Conservation (phyloP, 768 basidiomycete species). For the Russula dissimulans region DNA sequence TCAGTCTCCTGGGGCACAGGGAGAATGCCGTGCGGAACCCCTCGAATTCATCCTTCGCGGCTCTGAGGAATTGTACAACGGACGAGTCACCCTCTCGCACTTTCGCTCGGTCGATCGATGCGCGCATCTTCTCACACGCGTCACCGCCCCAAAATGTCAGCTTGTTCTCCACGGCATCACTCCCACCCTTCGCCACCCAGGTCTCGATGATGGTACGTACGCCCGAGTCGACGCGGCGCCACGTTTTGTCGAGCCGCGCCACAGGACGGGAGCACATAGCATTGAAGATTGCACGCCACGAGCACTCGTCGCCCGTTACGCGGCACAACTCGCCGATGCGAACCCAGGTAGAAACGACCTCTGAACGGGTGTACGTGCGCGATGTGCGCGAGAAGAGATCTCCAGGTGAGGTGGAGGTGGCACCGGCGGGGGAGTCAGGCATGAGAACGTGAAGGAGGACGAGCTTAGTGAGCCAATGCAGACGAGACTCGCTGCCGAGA, state of each 20-base stretch:
- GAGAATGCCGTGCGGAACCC: slow-evolving; percentile 18
- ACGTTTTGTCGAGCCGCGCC: slow-evolving; percentile 68
- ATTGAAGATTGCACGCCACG: slow-evolving; percentile 65
- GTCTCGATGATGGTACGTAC: slow-evolving; percentile 51
- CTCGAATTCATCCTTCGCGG: slow-evolving; percentile 27
- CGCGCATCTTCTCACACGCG: slow-evolving; percentile 22
- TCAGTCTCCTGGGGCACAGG: slow-evolving; percentile 13
- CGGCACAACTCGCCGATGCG: slow-evolving; percentile 66
- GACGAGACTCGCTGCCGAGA: slow-evolving; percentile 64
- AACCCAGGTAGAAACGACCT: slow-evolving; percentile 65
- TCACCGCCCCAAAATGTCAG: slow-evolving; percentile 56
- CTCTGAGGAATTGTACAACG: slow-evolving; percentile 31
- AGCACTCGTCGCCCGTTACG: slow-evolving; percentile 64
- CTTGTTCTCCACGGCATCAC: slow-evolving; percentile 35
- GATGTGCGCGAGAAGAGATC: slow-evolving; percentile 31
- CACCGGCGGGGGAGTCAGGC: slow-evolving; percentile 38
- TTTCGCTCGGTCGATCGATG: slow-evolving; percentile 27
- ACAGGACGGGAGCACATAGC: slow-evolving; percentile 68
- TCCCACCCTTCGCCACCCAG: slow-evolving; percentile 45
- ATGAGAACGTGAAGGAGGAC: slow-evolving; percentile 63
- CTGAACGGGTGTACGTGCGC: slow-evolving; percentile 62
- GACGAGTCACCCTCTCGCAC: slow-evolving; percentile 31
- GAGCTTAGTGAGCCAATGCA: slow-evolving; percentile 76
- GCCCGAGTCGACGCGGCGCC: slow-evolving; percentile 62
- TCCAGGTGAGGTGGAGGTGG: slow-evolving; percentile 26